These are phyloP conservation scores for Claviceps sp. DNA, from an alignment of 2,329 filamentous ascomycete genomes.

Conservation along the genomic window DNA sequence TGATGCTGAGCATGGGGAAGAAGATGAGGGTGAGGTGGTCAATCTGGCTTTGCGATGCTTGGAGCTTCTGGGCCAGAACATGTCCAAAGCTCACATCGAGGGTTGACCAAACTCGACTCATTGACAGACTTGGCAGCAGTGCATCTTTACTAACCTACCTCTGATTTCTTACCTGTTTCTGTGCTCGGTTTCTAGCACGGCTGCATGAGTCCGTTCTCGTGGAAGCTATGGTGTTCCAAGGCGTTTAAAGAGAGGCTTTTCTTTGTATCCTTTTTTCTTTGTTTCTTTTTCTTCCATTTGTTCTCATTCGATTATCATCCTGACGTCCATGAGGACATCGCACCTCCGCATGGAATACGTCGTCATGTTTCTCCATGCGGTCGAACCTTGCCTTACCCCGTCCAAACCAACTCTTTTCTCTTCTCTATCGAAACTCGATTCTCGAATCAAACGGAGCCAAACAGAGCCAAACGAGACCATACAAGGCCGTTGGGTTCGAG, in stretches of 20 bases:
- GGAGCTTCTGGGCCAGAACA: constrained; percentile 67
- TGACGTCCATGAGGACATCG: background rate
- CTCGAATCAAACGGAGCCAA: background rate
- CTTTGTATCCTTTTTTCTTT: background rate
- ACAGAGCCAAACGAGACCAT: background rate
- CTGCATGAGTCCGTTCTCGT: background rate
- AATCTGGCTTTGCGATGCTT: constrained; percentile 81
- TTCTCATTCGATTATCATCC: background rate
- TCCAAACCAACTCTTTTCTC: background rate
- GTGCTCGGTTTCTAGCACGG: background rate
- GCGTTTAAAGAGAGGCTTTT: constrained; percentile 1
- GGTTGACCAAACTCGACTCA: constrained; percentile 34
- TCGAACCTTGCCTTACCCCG: background rate
- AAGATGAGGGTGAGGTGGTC: constrained; percentile 87
- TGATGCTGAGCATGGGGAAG: constrained; percentile 74
- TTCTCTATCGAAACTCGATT: background rate
- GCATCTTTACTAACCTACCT: background rate
- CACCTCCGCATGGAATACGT: background rate
- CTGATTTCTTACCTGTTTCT: background rate
- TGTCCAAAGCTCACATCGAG: constrained; percentile 70
- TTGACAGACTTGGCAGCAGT: background rate
- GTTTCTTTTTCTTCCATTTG: background rate
- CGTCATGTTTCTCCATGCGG: background rate
- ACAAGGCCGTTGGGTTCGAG: background rate
- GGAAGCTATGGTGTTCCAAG: constrained; percentile 3